phyloP scores from a whole-genome alignment of 345 rosid species.

The Ceriops decandra region DNA sequence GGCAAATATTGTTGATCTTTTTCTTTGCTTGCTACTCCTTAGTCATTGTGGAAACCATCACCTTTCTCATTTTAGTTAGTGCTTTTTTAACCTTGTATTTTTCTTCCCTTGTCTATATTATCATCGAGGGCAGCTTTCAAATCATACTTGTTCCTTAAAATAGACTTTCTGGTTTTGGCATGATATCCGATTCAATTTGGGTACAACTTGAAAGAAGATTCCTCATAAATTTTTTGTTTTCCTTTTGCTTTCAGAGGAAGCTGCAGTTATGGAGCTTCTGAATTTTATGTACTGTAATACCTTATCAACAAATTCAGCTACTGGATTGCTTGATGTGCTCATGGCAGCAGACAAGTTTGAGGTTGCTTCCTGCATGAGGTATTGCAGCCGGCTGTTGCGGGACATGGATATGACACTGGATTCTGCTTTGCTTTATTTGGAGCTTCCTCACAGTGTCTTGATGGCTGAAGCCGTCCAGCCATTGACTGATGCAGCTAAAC shows the following conservation, averaged over 20 bases:
- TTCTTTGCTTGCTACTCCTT: background rate
- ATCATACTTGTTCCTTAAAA: background rate
- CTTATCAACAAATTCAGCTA: constrained; percentile 65
- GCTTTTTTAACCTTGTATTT: too few relatives aligned
- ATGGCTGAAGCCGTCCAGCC: constrained; percentile 99
- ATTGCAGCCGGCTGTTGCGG: constrained; percentile 76
- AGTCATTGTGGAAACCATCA: background rate
- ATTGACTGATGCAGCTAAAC: constrained; percentile 91
- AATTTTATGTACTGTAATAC: constrained; percentile 91
- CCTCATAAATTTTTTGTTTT: constrained; percentile 6
- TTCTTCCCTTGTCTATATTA: background rate
- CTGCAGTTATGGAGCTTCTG: constrained; percentile 92
- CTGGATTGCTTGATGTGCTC: constrained; percentile 87
- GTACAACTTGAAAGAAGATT: background rate
- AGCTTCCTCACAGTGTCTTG: constrained; percentile 94
- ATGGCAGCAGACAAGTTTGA: constrained; percentile 99
- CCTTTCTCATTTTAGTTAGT: background rate
- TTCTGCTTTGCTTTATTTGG: constrained; percentile 93
- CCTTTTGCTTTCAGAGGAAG: constrained; percentile 60
- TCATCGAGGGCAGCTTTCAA: background rate
- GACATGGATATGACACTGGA: constrained; percentile 87
- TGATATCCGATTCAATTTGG: background rate
- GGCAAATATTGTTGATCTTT: background rate
- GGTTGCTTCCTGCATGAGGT: constrained; percentile 99
- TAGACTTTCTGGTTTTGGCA: background rate